Evolutionary conservation across 2,329 filamentous ascomycete species (phyloP).

Genomic region (Scolecobasidium constrictum): DNA sequence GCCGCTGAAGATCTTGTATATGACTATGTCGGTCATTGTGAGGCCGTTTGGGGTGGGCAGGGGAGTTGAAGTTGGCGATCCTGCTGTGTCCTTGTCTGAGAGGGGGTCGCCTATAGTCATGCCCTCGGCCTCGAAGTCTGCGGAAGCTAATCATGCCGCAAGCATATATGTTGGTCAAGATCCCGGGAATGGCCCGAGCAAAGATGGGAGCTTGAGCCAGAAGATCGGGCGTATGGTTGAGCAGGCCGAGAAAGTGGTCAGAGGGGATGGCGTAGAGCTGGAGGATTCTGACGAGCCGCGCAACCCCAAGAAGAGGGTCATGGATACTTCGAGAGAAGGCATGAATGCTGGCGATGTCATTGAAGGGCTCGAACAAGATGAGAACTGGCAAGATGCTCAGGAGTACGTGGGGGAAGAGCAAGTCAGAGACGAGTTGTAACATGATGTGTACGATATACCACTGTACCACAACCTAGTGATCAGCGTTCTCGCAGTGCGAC

Average conservation of each 20-base stretch:
- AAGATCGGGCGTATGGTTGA: conserved; percentile 34
- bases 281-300: conserved; percentile 26
- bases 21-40: conserved; percentile 45
- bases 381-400: background rate
- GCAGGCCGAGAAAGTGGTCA: conserved; percentile 19
- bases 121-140: conserved; percentile 33
- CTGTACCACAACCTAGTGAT: no score
- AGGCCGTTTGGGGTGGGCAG: conserved; percentile 35
- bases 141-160: conserved; percentile 17
- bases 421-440: background rate
- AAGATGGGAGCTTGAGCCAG: conserved; percentile 25
- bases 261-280: conserved; percentile 35
- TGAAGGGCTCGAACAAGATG: background rate
- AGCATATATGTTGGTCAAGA: conserved; percentile 34
- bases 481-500: no score
- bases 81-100: conserved; percentile 3
- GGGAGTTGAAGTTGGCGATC: no score
- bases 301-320: conserved; percentile 53
- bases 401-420: background rate
- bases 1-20: conserved; percentile 60
- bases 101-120: conserved; percentile 23
- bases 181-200: conserved; percentile 23
- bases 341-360: conserved; percentile 27
- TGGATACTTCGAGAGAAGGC: conserved; percentile 42
- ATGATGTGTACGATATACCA: no score